A percentile compares a stretch with the other conserved stretches of the same genome.
Evolutionary conservation across 495 filamentous ascomycete genomes (phyloP).

Genomic region (Pseudevernia furfuracea): DNA sequence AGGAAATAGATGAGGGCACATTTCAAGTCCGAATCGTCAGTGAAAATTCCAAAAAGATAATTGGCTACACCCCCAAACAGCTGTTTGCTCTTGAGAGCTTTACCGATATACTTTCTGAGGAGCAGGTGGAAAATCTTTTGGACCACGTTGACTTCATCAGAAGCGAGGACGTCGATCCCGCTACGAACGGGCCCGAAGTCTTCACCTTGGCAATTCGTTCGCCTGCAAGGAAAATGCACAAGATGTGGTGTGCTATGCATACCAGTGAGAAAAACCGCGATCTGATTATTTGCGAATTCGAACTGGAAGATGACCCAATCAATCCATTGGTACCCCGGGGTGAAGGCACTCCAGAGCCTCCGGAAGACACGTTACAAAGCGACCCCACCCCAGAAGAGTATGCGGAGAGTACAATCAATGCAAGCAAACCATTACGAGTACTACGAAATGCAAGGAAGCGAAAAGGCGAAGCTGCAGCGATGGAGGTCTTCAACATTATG

Average conservation of each 20-base stretch:
- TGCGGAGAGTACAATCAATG: slow-evolving; percentile 61
- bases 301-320: slow-evolving; percentile 70
- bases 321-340: slow-evolving; percentile 59
- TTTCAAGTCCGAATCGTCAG: slow-evolving; percentile 72
- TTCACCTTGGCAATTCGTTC: slow-evolving; percentile 65
- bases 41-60: slow-evolving; percentile 72
- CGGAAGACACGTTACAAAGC: slow-evolving; percentile 66
- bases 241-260: slow-evolving; percentile 88
- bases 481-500: slow-evolving; percentile 93
- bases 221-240: slow-evolving; percentile 45
- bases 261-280: slow-evolving; percentile 56
- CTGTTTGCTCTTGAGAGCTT: slow-evolving; percentile 72
- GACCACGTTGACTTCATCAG: slow-evolving; percentile 85
- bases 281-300: slow-evolving; percentile 84
- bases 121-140: slow-evolving; percentile 72
- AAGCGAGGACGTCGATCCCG: slow-evolving; percentile 66
- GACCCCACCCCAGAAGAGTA: slow-evolving; percentile 66
- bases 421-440: slow-evolving; percentile 70
- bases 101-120: slow-evolving; percentile 69
- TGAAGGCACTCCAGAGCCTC: slow-evolving; percentile 48
- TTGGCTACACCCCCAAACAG: slow-evolving; percentile 70
- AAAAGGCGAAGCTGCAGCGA: slow-evolving; percentile 76
- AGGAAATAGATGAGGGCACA: slow-evolving; percentile 59
- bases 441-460: slow-evolving; percentile 69
- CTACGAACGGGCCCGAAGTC: slow-evolving; percentile 73